These are phyloP conservation scores for Musa troglodytarum DNA, from an alignment of 176 grass and related monocot genomes.

Conservation along the genomic window DNA sequence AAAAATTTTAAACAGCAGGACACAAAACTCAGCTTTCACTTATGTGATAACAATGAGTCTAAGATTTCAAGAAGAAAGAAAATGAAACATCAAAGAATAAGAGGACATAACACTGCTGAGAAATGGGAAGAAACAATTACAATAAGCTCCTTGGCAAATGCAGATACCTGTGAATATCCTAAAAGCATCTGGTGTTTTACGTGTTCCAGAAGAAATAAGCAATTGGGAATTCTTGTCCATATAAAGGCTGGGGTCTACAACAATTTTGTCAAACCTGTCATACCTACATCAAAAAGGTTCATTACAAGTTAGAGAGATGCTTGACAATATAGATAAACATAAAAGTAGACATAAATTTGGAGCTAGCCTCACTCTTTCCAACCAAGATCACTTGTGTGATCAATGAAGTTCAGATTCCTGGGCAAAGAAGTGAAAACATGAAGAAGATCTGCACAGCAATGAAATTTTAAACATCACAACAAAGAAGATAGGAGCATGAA, in stretches of 20 bases:
- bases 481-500: background rate
- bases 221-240: conserved; percentile 27
- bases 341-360: background rate
- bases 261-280: conserved; percentile 61
- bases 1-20: background rate
- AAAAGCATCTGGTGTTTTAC: conserved; percentile 64
- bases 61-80: background rate
- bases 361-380: conserved; percentile 48
- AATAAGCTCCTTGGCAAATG: background rate
- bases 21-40: background rate
- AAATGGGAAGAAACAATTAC: background rate
- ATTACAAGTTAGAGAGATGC: background rate
- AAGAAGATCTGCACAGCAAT: conserved; percentile 46
- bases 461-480: background rate
- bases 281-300: conserved; percentile 20
- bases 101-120: background rate
- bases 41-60: background rate
- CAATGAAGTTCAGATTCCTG: conserved; percentile 52
- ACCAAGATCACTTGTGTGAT: conserved; percentile 55
- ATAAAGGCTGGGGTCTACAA: conserved; percentile 57
- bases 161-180: conserved; percentile 72
- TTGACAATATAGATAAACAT: background rate
- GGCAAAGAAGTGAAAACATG: conserved; percentile 44
- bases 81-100: background rate
- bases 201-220: conserved; percentile 26